Evolutionary conservation across 345 rosid genomes (phyloP), one percentile per base, ranked within the genome.

Genomic region (Cardamine chenopodiifolia): DNA sequence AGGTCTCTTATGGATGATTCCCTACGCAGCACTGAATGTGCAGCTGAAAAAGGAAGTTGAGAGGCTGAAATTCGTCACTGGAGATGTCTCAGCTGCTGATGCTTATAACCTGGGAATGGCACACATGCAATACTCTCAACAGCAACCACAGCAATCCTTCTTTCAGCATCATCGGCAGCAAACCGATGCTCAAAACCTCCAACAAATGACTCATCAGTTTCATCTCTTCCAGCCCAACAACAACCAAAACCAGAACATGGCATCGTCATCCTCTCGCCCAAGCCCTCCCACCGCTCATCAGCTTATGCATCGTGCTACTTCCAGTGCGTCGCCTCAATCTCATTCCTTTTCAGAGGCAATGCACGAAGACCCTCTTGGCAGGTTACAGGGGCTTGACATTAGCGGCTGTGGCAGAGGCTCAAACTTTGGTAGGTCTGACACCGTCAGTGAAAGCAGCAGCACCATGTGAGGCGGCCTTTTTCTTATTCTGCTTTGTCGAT

Each of bases 31-130:
- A 73, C 70, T 91, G 74, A 94, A 88, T 70, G 96, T 91, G 10
- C 87, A 92, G 19, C 84, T 94, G 61, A 89, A 86, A 86, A 91
- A 89, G 82, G 98, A 94, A 87, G 91, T 94, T 2, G 89, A 90
- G 77, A 87, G 98, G 82, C 88, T 89, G 13, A 91, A 87, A 68
- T 34, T 85, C 31, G 86, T 86, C 22, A 91, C 96, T 0, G 94
- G 97, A 66, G 95, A 94, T 83, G 78, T 80, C 73, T 88, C 90
- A 15, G 82, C 74, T 0, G 74, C 89, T 7, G 94, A 94, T 70
- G 73, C 86, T 32, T 94, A 83, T 53, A 82, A 88, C 81, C 63
- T 88, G 6, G 89, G 89, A 29, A 89, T 94, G 91, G 89, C 88
- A 34, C 92, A 83, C 62, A 71, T 77, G 80, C 80, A 77, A 20